Percentiles rank a stretch among this genome's conserved stretches.
These are phyloP conservation scores for Rostrohypoxylon terebratum DNA, from an alignment of 495 filamentous ascomycete species.

Conservation along the genomic window DNA sequence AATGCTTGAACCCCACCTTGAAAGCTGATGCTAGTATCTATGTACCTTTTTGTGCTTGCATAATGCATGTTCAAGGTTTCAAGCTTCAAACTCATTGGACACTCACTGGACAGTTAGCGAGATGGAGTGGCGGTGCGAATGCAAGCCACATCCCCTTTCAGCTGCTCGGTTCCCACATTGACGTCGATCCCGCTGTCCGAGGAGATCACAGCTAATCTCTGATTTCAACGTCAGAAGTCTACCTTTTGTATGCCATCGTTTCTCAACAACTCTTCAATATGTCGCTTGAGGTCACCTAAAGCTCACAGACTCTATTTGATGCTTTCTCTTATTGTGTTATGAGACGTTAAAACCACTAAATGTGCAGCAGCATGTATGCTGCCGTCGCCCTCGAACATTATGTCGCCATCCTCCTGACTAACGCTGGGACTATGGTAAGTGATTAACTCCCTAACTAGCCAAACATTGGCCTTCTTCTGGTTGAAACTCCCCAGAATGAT, in stretches of 20 bases:
- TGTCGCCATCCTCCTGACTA: constrained; percentile 35
- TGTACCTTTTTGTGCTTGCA: background rate
- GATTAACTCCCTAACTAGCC: constrained; percentile 12
- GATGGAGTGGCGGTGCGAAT: constrained; percentile 20
- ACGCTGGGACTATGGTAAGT: constrained; percentile 9
- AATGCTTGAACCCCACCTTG: no score
- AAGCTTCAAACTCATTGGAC: no score
- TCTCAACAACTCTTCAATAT: constrained; percentile 15
- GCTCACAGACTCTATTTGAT: background rate
- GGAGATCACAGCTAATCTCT: constrained; percentile 39
- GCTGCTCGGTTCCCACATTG: constrained; percentile 30
- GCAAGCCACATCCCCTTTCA: constrained; percentile 35
- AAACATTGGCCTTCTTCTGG: background rate
- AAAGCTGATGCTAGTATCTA: no score
- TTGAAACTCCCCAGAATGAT: constrained; percentile 1
- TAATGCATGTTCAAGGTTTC: no score
- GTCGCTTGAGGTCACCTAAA: background rate
- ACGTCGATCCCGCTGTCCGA: constrained; percentile 27
- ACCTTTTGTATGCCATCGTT: constrained; percentile 25
- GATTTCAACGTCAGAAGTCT: constrained; percentile 18
- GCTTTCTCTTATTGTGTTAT: background rate
- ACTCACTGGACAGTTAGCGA: background rate
- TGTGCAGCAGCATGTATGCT: constrained; percentile 30
- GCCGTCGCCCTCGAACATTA: constrained; percentile 32
- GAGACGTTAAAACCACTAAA: background rate